Base-by-base conservation (phyloP, 441 rosid genomes). In the Gossypium schwendimanii region DNA sequence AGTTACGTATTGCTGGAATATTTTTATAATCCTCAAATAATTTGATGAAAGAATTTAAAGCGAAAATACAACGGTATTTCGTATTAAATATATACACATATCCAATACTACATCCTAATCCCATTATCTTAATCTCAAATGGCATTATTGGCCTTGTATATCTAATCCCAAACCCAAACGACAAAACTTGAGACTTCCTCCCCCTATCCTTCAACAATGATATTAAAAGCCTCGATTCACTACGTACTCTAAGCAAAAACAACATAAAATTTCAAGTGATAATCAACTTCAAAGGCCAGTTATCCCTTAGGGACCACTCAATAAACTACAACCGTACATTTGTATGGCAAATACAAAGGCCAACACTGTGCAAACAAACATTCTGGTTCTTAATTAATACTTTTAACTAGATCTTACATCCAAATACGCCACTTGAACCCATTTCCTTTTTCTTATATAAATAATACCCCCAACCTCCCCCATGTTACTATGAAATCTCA, bases 401-500 rank as follows among this genome's bases (percentile, higher is more conserved):
- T 63, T 7, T 7, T 2, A 20, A 20, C 23, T 11, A 55, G 23
- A 55, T 55, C 39, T 53, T n/a, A 14, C 67, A 21, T 23, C 62
- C 36, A 69, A 60, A 15, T 79, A 78, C 86, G 75, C 83, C 87
- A 71, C 81, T 78, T 85, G 86, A 76, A 72, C 73, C 59, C 21
- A 20, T 53, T 7, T 54, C 6, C 3, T 15, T 36, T 41, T 67
- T 68, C 66, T 80, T 77, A 76, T 63, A 77, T 54, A 20, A 54
- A 67, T 10, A 69, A 21, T 14, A 2, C 44, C 70, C 49, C 70
- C 82, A 82, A 81, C 81, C 84, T 80, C 44, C 70, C 68, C 82
- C 84, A 81, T 83, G 85, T 80, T 81, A 78, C 69, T 4, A 23
- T 53, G 79, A 78, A 81, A 80, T 79, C 83, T 36, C 72, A 72